Conservation (phyloP, 495 filamentous ascomycete genomes). For the Cercophora samala region DNA sequence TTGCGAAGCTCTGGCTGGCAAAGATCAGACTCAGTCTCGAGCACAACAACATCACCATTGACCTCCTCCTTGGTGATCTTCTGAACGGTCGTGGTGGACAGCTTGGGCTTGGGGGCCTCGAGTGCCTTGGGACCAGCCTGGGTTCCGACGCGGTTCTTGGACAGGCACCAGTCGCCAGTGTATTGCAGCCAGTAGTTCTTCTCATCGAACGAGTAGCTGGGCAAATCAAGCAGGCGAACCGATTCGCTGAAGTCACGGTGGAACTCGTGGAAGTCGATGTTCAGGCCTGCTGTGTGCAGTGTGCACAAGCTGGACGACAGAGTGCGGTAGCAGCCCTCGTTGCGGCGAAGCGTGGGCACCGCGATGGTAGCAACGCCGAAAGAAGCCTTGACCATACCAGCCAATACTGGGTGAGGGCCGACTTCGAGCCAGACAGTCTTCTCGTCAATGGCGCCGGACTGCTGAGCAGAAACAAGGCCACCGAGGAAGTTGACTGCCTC, state of each 20-base stretch:
- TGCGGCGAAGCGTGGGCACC: conserved; percentile 53
- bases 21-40: conserved; percentile 68
- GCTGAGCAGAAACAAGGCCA: conserved; percentile 56
- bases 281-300: conserved; percentile 62
- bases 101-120: conserved; percentile 49
- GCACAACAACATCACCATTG: conserved; percentile 50
- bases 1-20: conserved; percentile 56
- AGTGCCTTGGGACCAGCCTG: conserved; percentile 45
- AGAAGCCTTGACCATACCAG: conserved; percentile 65
- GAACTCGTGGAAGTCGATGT: conserved; percentile 74
- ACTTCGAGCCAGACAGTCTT: conserved; percentile 63
- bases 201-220: conserved; percentile 71
- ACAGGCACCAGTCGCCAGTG: conserved; percentile 62
- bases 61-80: conserved; percentile 55
- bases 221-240: conserved; percentile 63
- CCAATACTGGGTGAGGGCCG: conserved; percentile 67
- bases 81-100: conserved; percentile 51
- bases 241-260: conserved; percentile 64
- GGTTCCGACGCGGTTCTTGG: conserved; percentile 64
- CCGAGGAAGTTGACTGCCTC: conserved; percentile 72
- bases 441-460: conserved; percentile 47
- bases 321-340: conserved; percentile 61
- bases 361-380: conserved; percentile 56
- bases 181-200: conserved; percentile 86
- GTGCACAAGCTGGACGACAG: conserved; percentile 57